A percentile compares a stretch with the other conserved stretches of the same genome.
phyloP scores from a whole-genome alignment of 2,329 filamentous ascomycete genomes.

The Penicillium thymicola region DNA sequence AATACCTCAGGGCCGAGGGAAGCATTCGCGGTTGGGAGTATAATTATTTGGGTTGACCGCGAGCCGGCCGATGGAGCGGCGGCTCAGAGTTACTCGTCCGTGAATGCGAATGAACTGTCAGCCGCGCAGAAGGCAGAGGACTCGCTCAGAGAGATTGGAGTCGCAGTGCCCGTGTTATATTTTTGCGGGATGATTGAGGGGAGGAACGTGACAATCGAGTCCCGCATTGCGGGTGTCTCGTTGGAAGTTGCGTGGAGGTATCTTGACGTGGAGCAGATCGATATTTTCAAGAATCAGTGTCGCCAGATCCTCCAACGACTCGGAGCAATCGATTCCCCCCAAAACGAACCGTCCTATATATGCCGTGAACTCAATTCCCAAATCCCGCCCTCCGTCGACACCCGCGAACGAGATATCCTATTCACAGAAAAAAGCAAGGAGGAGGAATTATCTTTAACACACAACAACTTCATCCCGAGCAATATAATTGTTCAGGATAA shows the following conservation, averaged over 20 bases:
- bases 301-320: constrained; percentile 34
- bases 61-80: constrained; percentile 24
- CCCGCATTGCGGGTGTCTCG: constrained; percentile 40
- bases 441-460: constrained; percentile 32
- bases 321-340: constrained; percentile 23
- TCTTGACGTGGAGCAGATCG: constrained; percentile 33
- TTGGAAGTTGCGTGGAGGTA: constrained; percentile 40
- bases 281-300: constrained; percentile 36
- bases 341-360: constrained; percentile 34
- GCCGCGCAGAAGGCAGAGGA: constrained; percentile 36
- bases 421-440: constrained; percentile 27
- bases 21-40: constrained; percentile 35
- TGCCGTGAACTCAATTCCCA: constrained; percentile 34
- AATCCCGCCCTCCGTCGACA: constrained; percentile 19
- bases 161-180: constrained; percentile 36
- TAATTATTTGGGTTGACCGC: constrained; percentile 38
- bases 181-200: constrained; percentile 39
- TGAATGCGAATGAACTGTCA: constrained; percentile 39
- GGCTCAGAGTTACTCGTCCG: constrained; percentile 31
- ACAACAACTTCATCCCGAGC: constrained; percentile 38
- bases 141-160: constrained; percentile 30
- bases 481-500: constrained; percentile 40
- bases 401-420: constrained; percentile 33
- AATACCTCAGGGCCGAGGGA: constrained; percentile 31
- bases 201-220: constrained; percentile 41